Evolutionary conservation across 2,329 filamentous ascomycete genomes (phyloP), one percentile per base, ranked within the genome.

Genomic region (Penicillium italicum): DNA sequence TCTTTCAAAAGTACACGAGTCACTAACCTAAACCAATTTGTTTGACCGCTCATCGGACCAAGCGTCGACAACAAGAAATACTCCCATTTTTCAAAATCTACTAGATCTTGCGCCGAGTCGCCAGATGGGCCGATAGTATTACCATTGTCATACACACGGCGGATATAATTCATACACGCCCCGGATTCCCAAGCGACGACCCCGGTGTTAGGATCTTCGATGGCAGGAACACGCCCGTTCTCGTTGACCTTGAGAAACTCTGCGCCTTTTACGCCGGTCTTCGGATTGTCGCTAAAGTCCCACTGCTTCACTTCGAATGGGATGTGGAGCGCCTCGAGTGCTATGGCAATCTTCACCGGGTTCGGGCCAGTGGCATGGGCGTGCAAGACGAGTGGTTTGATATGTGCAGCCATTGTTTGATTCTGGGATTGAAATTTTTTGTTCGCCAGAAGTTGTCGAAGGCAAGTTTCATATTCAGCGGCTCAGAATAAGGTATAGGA

Each of bases 51-150:
- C 73, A 77, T 77, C 0, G 76, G 77, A 0, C 71, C 76, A 42
- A 78, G 56, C 0, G 72, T 76, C 0, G 70, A 70, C 20, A 78
- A 55, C 22, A 77, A 61, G 55, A 79, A 77, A 56, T 73, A 76
- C 47, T 72, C 73, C 77, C 77, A 79, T 57, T 77, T 78, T 42
- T 79, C 76, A 38, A 77, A 76, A 55, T 77, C 75, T 0, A 77
- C 75, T 4, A 62, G 51, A 20, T 75, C 75, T 54, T 78, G 76
- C 38, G 58, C 65, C 5, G 62, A 61, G 10, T 46, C 37, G 0
- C 69, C 70, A 3, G 63, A 46, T 0, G 74, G 75, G 5, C 73
- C 72, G 9, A 78, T 65, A 26, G 57, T 66, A 49, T 75, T 73
- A n/a, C 67, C 56, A 22, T 68, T 68, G 62, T 80, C 77, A 59